These are phyloP conservation scores for Staphylotrichum longicolle DNA, from an alignment of 495 filamentous ascomycete species.

Conservation along the genomic window DNA sequence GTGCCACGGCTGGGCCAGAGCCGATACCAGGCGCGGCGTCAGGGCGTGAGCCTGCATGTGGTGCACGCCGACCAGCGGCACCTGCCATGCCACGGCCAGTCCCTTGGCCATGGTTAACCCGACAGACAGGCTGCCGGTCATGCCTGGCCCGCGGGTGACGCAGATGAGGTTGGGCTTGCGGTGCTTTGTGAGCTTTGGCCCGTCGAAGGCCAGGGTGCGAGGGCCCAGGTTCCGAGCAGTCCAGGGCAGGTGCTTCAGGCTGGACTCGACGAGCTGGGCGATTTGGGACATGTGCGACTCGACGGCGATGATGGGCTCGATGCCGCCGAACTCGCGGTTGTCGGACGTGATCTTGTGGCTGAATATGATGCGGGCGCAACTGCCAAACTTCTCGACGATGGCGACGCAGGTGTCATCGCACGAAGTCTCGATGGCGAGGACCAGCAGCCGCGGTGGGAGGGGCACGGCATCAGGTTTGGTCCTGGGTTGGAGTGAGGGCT, in stretches of 20 bases:
- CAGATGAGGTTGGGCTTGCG: constrained; percentile 74
- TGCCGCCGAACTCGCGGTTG: constrained; percentile 65
- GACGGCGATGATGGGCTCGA: constrained; percentile 73
- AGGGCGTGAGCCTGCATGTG: constrained; percentile 97
- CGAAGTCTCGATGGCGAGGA: constrained; percentile 92
- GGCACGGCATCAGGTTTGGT: too few relatives aligned
- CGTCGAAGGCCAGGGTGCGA: too few relatives aligned
- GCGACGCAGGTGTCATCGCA: constrained; percentile 97
- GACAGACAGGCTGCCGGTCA: constrained; percentile 68
- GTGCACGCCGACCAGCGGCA: constrained; percentile 80
- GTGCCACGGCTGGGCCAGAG: constrained; percentile 42
- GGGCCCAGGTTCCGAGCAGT: too few relatives aligned
- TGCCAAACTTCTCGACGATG: constrained; percentile 59
- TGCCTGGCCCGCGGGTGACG: constrained; percentile 87
- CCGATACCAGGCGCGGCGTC: constrained; percentile 75
- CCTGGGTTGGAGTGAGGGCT: neutral
- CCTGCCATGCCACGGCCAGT: constrained; percentile 74
- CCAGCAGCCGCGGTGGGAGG: constrained; percentile 38
- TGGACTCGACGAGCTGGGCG: constrained; percentile 61
- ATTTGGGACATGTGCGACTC: constrained; percentile 69
- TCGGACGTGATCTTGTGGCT: constrained; percentile 80
- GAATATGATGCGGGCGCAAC: constrained; percentile 63
- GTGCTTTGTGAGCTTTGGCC: constrained; percentile 21
- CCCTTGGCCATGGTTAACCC: constrained; percentile 88
- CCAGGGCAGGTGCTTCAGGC: constrained; percentile 49